Base-by-base conservation (phyloP, 305 asterid genomes). In the Fraxinus paxiana region DNA sequence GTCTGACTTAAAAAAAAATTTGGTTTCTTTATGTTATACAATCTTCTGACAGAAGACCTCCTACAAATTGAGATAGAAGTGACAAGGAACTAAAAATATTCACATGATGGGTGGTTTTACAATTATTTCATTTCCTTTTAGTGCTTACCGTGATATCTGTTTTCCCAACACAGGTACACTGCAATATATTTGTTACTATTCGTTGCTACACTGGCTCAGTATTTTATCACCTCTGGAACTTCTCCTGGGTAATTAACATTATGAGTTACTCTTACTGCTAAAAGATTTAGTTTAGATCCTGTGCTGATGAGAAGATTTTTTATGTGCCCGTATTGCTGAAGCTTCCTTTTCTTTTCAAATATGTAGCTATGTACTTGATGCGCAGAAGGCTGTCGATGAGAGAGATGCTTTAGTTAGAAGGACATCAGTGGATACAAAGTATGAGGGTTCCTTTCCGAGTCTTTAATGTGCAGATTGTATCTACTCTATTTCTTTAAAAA, bases 151-250 rank as follows among this genome's bases (percentile, higher is more conserved):
- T 83, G 78, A 73, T 81, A 74, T 43, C 46, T 48, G 46, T 78
- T 82, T 84, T 79, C 24, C 80, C 63, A 80, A 83, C 79, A 38
- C 92, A 95, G 99, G 98, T 92, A 92, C 87, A 83, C 88, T 38
- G 89, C 87, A 31, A 31, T 87, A 79, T 95, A 94, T 86, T 87
- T 83, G 46, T 77, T 86, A 54, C 82, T 96, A 84, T 88, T 96
- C 77, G 85, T 84, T 80, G 93, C 90, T 79, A 91, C 99, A 59
- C 89, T 96, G 87, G 86, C 85, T 86, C 99, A 92, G 80, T 96
- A 96, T 84, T 92, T 96, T 83, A 38, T 93, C 73, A 94, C 99
- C 80, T 89, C 97, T 75, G 90, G 88, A 86, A 86, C 98, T 67
- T 91, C 98, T 73, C 99, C 99, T 15, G 96, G 99, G 98, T 94